Percentiles rank a stretch among this genome's conserved stretches.
phyloP scores from a whole-genome alignment of 345 rosid species.

The Sonneratia alba region DNA sequence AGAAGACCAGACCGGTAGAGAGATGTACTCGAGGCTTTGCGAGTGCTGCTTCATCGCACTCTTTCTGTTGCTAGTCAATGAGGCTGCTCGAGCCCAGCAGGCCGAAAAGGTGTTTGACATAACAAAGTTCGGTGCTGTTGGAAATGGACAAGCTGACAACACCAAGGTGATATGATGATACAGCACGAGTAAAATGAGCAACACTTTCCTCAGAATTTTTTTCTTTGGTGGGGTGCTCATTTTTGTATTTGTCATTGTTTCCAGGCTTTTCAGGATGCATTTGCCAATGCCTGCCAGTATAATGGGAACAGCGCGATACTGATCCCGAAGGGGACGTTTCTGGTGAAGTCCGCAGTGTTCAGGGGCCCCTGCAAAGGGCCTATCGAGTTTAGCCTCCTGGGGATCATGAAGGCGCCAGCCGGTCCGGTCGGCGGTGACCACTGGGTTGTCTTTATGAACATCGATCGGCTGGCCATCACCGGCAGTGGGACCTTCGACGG shows the following conservation, averaged over 20 bases:
- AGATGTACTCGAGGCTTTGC: too few species aligned
- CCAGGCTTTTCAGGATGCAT: not conserved
- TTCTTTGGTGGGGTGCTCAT: too few species aligned
- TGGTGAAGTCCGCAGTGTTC: slow-evolving; percentile 8
- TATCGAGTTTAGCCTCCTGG: not conserved
- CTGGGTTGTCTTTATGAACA: slow-evolving; percentile 14
- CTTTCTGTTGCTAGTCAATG: not conserved
- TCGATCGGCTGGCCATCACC: slow-evolving; percentile 8
- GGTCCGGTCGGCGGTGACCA: not conserved
- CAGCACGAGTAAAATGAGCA: too few species aligned
- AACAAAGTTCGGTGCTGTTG: slow-evolving; percentile 13
- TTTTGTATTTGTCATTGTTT: not conserved
- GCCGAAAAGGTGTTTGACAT: slow-evolving; percentile 10
- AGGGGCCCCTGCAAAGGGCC: slow-evolving; percentile 21
- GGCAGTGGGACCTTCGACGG: slow-evolving; percentile 28
- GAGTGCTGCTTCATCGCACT: not conserved
- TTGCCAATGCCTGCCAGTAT: slow-evolving; percentile 14
- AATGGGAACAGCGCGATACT: not conserved
- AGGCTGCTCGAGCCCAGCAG: not conserved
- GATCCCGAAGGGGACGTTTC: slow-evolving; percentile 14
- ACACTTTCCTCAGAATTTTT: too few species aligned
- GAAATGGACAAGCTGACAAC: slow-evolving; percentile 12
- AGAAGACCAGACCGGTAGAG: too few species aligned
- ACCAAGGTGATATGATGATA: slow-evolving; percentile 10
- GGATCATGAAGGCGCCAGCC: slow-evolving; percentile 12